Percentiles rank a stretch among this genome's conserved stretches.
These are phyloP conservation scores for Lepidium aucheri DNA, from an alignment of 345 rosid species.

Conservation along the genomic window DNA sequence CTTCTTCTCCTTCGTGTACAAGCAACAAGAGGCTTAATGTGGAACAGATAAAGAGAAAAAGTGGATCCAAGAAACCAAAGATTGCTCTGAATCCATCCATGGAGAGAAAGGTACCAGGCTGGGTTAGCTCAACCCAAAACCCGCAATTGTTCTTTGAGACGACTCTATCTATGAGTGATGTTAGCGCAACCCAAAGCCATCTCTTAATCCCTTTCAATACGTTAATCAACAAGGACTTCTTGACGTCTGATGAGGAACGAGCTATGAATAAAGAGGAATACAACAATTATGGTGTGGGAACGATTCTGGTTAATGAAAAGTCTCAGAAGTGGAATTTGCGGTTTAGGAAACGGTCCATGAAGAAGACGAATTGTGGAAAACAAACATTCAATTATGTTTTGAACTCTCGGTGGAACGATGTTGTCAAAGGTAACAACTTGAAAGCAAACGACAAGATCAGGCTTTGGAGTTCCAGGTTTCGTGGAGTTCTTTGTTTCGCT, in stretches of 20 bases:
- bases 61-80: background rate
- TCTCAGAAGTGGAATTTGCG: background rate
- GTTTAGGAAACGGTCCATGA: background rate
- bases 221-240: background rate
- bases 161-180: background rate
- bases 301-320: background rate
- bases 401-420: background rate
- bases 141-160: background rate
- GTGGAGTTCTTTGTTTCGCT: background rate
- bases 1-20: background rate
- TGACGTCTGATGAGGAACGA: background rate
- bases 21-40: background rate
- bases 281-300: background rate
- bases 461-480: background rate
- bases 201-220: background rate
- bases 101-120: background rate
- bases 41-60: background rate
- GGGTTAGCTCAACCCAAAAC: background rate
- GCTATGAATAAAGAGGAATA: background rate
- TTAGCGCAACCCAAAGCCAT: background rate
- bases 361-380: background rate
- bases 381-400: background rate
- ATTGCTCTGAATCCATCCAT: background rate
- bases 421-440: background rate
- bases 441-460: background rate